Percentiles rank a stretch among this genome's conserved stretches.
Conservation (phyloP, 2,329 filamentous ascomycete species). For the Colletotrichum musae region DNA sequence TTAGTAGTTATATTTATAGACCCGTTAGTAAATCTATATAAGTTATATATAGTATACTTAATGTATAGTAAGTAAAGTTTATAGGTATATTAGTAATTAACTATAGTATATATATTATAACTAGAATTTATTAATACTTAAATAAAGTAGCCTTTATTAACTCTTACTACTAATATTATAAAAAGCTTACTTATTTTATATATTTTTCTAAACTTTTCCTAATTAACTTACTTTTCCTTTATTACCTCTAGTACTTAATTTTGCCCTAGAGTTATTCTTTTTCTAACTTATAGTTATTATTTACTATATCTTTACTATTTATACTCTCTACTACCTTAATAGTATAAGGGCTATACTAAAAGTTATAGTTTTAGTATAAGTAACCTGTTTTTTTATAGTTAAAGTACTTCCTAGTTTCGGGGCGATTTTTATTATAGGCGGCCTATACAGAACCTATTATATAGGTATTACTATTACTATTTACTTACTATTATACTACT, state of each 20-base stretch:
- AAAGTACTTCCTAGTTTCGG: too few species aligned
- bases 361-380: too few species aligned
- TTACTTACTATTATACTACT: neutral
- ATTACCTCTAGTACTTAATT: neutral
- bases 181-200: neutral
- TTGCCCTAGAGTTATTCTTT: neutral
- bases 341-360: too few species aligned
- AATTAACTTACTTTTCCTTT: slow-evolving; percentile 10
- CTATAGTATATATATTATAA: slow-evolving; percentile 6
- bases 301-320: too few species aligned
- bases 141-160: slow-evolving; percentile 17
- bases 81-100: slow-evolving; percentile 25
- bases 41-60: slow-evolving; percentile 9
- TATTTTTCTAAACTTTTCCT: slow-evolving; percentile 21
- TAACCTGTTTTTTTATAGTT: too few species aligned
- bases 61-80: slow-evolving; percentile 23
- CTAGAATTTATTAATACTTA: neutral
- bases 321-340: too few species aligned
- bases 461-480: slow-evolving; percentile 9
- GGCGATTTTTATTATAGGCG: too few species aligned
- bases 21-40: slow-evolving; percentile 32
- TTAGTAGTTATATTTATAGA: slow-evolving; percentile 26
- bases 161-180: slow-evolving; percentile 3
- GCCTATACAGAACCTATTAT: too few species aligned
- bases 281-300: neutral